These are phyloP conservation scores for Rosa hybrid DNA, from an alignment of 331 rosid species.

Conservation along the genomic window DNA sequence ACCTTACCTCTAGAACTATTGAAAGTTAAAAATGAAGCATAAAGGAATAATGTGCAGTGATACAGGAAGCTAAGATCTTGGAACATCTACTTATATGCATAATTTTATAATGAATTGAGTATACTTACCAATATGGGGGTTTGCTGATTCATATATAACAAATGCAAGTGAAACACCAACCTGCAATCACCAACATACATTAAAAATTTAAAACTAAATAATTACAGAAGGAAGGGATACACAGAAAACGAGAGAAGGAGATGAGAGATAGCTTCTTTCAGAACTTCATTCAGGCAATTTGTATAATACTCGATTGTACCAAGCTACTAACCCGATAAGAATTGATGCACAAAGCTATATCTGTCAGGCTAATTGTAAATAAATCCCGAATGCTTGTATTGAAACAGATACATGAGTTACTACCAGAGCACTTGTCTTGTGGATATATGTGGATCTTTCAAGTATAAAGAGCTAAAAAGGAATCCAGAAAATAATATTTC, in stretches of 20 bases:
- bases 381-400: neutral
- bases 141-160: slow-evolving; percentile 97
- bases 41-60: neutral
- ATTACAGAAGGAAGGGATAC: neutral
- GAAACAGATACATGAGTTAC: neutral
- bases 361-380: neutral
- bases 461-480: neutral
- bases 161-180: slow-evolving; percentile 94
- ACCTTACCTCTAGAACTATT: neutral
- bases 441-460: neutral
- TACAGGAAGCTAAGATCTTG: neutral
- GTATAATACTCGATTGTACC: neutral
- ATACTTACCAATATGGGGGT: slow-evolving; percentile 92
- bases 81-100: neutral
- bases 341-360: neutral
- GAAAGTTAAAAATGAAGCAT: neutral
- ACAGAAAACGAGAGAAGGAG: slow-evolving; percentile 3
- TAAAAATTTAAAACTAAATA: slow-evolving; percentile 8
- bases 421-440: neutral
- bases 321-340: neutral
- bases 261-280: neutral
- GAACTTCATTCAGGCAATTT: neutral
- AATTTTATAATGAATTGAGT: slow-evolving; percentile 10
- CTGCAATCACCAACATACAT: slow-evolving; percentile 45
- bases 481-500: neutral